Evolutionary conservation across 2,329 filamentous ascomycete genomes (phyloP), one percentile per base, ranked within the genome.

Genomic region (Colletotrichum plurivorum): DNA sequence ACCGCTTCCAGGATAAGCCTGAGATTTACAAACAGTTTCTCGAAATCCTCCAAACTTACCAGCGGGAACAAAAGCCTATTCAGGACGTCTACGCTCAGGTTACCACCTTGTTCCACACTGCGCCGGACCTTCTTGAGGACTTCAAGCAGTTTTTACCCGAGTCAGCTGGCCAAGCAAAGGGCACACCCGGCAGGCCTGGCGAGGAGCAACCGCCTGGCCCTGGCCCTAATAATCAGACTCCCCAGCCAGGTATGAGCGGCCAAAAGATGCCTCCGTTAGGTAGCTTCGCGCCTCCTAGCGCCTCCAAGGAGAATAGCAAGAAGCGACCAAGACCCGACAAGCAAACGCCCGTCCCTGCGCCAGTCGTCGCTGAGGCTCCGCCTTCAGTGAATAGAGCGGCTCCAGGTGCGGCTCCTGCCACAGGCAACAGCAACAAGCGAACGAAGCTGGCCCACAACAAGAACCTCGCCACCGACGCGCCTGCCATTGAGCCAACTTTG

Each of bases 11-110:
- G 75, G 92, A 95, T 76, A 95, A 97, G 73, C 96, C 96, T 7
- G 96, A 99, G 79, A 98, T 99, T 71, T 99, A 99, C 84, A 99
- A 99, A 80, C 95, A 99, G 78, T 99, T 99, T 77, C 87, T 99
- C 36, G 96, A 99, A 79, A 99, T 99, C 56, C 84, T 99, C 53
- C 96, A 99, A 81, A 99, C 96, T 2, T 99, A 99, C 76, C 96
- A 99, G 80, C 90, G 96, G 66, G 96, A 99, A 79, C 97, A 96
- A 61, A 98, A 98, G 78, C 97, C 96, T 0, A 99, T 99, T 45
- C 95, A 98, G 79, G 96, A 99, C 80, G 96, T 99, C 3, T 99
- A 99, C 79, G 93, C 94, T 1, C 96, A 99, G 80, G 96, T 99
- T 25, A 99, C 97, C 0, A 93, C 92, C 39, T 85, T 99, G 1